Percentiles rank a stretch among this genome's conserved stretches.
Evolutionary conservation across 1,284 basidiomycete species (phyloP).

Genomic region (Fomes fomentarius): DNA sequence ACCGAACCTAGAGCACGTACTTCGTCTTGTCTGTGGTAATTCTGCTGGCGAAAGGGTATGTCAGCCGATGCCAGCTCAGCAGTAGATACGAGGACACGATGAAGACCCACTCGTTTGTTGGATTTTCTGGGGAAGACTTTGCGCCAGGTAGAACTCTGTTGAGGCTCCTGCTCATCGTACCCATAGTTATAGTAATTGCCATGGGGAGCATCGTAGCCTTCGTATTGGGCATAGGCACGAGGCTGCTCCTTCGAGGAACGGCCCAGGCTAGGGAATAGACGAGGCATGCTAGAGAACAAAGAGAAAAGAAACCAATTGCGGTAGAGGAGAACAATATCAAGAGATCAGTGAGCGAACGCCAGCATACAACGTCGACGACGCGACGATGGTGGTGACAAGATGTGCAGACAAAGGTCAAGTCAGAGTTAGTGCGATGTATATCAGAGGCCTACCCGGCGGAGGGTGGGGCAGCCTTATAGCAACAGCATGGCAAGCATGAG

Average conservation of each 20-base stretch:
- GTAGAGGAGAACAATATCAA: conserved; percentile 5
- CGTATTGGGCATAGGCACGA: conserved; percentile 25
- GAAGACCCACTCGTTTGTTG: conserved; percentile 26
- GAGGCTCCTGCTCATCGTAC: conserved; percentile 27
- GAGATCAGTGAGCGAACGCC: conserved; percentile 22
- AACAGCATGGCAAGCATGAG: conserved; percentile 32
- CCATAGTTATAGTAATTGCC: conserved; percentile 25
- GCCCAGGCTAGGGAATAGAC: conserved; percentile 32
- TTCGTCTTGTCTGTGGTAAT: conserved; percentile 27
- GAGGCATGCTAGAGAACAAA: conserved; percentile 28
- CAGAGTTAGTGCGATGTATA: conserved; percentile 17
- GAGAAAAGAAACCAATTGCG: conserved; percentile 2
- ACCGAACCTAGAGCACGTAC: conserved; percentile 13
- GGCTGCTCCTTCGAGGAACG: conserved; percentile 32
- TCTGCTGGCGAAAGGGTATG: conserved; percentile 20
- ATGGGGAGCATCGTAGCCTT: conserved; percentile 28
- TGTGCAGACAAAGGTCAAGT: conserved; percentile 7
- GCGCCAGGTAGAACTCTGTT: conserved; percentile 30
- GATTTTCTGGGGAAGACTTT: conserved; percentile 28
- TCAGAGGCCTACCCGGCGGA: conserved; percentile 10
- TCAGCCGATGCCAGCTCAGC: background rate
- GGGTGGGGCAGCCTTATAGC: conserved; percentile 24
- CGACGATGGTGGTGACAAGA: conserved; percentile 7
- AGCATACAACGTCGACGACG: conserved; percentile 20
- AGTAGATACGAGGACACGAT: background rate